These are phyloP conservation scores for Colletotrichum tropicicola DNA, from an alignment of 2,329 filamentous ascomycete genomes.

Conservation along the genomic window DNA sequence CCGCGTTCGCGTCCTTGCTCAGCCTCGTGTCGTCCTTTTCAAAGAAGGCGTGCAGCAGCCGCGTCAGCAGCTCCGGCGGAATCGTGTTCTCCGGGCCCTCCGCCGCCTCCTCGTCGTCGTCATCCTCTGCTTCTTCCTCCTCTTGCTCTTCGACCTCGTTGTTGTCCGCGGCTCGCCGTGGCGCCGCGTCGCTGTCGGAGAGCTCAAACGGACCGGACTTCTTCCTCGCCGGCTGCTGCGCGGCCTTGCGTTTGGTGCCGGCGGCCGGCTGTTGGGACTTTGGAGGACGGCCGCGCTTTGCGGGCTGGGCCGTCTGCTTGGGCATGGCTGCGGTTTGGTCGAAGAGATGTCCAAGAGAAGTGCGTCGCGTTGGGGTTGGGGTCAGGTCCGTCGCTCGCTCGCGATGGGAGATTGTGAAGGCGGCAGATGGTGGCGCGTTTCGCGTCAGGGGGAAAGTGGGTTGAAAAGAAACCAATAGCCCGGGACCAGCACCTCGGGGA, in stretches of 20 bases:
- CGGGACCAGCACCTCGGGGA: neutral
- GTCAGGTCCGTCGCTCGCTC: neutral
- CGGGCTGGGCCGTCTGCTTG: conserved; percentile 45
- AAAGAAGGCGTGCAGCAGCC: conserved; percentile 83
- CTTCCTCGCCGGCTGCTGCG: conserved; percentile 34
- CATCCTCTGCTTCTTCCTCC: conserved; percentile 37
- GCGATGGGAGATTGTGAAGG: neutral
- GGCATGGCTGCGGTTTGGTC: conserved; percentile 39
- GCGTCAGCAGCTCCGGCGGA: conserved; percentile 77
- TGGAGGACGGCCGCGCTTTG: conserved; percentile 46
- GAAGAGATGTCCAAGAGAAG: neutral
- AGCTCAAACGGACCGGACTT: conserved; percentile 44
- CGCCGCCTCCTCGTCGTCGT: too few species aligned
- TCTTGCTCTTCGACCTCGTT: conserved; percentile 29
- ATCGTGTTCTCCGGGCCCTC: conserved; percentile 61
- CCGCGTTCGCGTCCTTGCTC: conserved; percentile 78
- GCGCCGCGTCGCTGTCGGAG: conserved; percentile 39
- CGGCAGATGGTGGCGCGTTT: neutral
- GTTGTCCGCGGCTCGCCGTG: conserved; percentile 31
- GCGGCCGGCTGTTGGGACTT: conserved; percentile 26
- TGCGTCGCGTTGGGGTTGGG: neutral
- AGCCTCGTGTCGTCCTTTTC: conserved; percentile 76
- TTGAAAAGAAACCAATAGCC: neutral
- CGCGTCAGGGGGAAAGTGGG: neutral
- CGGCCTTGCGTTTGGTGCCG: conserved; percentile 30